Evolutionary conservation across 192 early-diverging fungal species (phyloP).

Genomic region (Umbelopsis sp.): DNA sequence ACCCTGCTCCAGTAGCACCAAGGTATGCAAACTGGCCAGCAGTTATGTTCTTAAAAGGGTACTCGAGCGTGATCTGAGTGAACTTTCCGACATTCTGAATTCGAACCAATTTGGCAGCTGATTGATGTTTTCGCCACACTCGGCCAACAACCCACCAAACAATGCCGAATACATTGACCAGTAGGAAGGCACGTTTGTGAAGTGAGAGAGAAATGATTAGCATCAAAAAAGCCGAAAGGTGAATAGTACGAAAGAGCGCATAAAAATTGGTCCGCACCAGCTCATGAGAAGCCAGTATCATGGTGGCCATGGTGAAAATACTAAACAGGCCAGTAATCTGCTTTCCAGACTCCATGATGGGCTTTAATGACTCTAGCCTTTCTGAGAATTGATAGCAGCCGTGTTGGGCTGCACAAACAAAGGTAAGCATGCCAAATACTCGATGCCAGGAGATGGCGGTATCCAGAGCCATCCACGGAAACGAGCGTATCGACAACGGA

Average conservation of each 20-base stretch:
- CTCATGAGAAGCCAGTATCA: neutral
- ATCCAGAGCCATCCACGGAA: neutral
- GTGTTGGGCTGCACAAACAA: neutral
- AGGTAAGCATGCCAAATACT: conserved; percentile 2
- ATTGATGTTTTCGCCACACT: neutral
- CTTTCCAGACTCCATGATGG: conserved; percentile 1
- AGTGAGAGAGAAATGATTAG: neutral
- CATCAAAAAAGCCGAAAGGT: neutral
- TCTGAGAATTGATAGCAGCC: conserved; percentile 6
- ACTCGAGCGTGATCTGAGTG: neutral
- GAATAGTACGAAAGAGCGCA: neutral
- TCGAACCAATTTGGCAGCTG: neutral
- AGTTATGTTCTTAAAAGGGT: conserved; percentile 3
- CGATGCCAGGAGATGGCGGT: conserved; percentile 9
- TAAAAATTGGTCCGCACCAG: neutral
- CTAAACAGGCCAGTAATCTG: neutral
- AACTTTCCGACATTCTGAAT: neutral
- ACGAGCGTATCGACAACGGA: neutral
- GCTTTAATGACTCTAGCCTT: neutral
- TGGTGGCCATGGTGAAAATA: neutral
- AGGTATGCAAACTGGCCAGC: conserved; percentile 17
- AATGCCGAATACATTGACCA: neutral
- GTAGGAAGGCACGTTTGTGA: neutral
- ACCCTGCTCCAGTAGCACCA: conserved; percentile 4
- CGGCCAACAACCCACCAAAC: neutral